Evolutionary conservation across 805 yeast species (phyloP).

Genomic region (Yarrowia hollandica): DNA sequence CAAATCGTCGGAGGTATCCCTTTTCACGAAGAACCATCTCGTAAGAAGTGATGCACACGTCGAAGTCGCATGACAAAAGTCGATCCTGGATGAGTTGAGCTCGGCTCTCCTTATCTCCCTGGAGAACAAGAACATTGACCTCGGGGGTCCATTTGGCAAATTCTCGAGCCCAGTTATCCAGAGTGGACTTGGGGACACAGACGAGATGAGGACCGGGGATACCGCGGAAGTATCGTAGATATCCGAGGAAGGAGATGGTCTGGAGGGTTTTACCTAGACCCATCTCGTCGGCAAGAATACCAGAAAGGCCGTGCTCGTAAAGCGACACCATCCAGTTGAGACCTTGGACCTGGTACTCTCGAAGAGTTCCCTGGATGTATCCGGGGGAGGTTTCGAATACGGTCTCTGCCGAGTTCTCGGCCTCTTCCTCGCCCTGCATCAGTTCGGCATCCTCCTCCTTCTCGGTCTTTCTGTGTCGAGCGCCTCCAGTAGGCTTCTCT

Average conservation of each 20-base stretch:
- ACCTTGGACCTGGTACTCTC: constrained; percentile 94
- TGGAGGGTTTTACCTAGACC: constrained; percentile 95
- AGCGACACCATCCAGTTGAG: constrained; percentile 89
- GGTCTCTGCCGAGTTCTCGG: constrained; percentile 53
- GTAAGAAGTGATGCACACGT: constrained; percentile 85
- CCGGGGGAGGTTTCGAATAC: constrained; percentile 81
- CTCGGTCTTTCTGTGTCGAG: constrained; percentile 45
- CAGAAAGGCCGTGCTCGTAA: constrained; percentile 82
- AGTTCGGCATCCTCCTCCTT: constrained; percentile 79
- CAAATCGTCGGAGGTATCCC: constrained; percentile 68
- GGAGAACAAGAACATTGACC: constrained; percentile 77
- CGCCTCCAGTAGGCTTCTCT: constrained; percentile 42
- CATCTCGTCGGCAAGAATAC: constrained; percentile 97
- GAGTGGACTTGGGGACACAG: constrained; percentile 91
- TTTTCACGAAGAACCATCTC: constrained; percentile 93
- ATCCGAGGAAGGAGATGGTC: constrained; percentile 89
- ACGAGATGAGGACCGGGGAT: constrained; percentile 89
- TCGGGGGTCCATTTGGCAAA: constrained; percentile 95
- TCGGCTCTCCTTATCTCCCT: constrained; percentile 84
- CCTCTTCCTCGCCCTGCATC: constrained; percentile 73
- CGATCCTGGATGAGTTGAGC: constrained; percentile 55
- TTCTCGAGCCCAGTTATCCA: constrained; percentile 96
- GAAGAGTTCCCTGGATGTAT: constrained; percentile 66
- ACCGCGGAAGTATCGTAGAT: constrained; percentile 69
- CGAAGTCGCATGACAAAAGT: constrained; percentile 73